phyloP scores from a whole-genome alignment of 441 rosid genomes.

The Brassica balearica region DNA sequence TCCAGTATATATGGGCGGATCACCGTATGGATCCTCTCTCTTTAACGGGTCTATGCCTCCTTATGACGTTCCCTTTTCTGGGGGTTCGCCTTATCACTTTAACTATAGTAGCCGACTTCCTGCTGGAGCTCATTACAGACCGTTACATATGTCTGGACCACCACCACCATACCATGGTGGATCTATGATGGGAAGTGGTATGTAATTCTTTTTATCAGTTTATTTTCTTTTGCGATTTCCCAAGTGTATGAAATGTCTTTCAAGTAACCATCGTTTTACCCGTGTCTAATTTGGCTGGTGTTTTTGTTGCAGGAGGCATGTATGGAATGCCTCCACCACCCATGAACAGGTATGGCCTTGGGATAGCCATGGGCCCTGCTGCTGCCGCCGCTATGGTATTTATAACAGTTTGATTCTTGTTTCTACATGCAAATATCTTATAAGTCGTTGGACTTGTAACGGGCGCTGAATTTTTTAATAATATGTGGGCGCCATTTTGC shows the following conservation, averaged over 20 bases:
- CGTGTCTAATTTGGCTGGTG: slow-evolving; percentile 14
- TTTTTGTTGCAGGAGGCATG: slow-evolving; percentile 64
- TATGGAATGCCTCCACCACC: slow-evolving; percentile 83
- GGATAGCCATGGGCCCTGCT: slow-evolving; percentile 83
- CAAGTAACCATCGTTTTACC: neutral
- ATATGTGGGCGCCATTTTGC: slow-evolving; percentile 26
- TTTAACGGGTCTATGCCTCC: slow-evolving; percentile 89
- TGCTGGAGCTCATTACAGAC: slow-evolving; percentile 88
- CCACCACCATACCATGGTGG: slow-evolving; percentile 86
- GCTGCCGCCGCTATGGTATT: slow-evolving; percentile 85
- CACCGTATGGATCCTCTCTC: slow-evolving; percentile 81
- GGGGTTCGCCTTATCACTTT: slow-evolving; percentile 93
- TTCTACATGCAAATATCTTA: slow-evolving; percentile 5
- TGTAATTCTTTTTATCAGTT: neutral
- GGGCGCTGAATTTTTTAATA: slow-evolving; percentile 2
- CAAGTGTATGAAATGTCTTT: slow-evolving; percentile 4
- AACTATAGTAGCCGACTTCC: slow-evolving; percentile 76
- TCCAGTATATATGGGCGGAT: slow-evolving; percentile 83
- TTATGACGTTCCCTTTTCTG: slow-evolving; percentile 85
- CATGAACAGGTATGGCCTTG: slow-evolving; percentile 88
- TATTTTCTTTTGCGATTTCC: slow-evolving; percentile 21
- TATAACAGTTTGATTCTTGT: slow-evolving; percentile 20
- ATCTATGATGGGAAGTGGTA: slow-evolving; percentile 94
- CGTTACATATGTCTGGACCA: slow-evolving; percentile 84
- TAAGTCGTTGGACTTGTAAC: slow-evolving; percentile 7